A percentile compares a stretch with the other conserved stretches of the same genome.
These are phyloP conservation scores for Forsythia viridissima DNA, from an alignment of 257 asterid species.

Conservation along the genomic window DNA sequence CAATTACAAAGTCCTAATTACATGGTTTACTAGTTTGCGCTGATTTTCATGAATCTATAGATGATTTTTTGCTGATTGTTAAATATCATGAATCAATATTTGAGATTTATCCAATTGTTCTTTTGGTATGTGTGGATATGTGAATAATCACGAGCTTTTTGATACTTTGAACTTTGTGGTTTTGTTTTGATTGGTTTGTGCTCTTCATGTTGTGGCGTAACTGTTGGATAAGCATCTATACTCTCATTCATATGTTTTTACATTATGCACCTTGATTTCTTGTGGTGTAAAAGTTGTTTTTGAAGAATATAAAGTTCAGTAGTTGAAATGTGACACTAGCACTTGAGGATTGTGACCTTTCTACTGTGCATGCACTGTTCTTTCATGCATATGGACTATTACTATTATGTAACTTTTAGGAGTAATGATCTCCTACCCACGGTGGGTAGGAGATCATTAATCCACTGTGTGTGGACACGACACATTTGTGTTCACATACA, in stretches of 20 bases:
- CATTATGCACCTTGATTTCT: slow-evolving; percentile 8
- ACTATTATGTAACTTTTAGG: not conserved
- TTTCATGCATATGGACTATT: not conserved
- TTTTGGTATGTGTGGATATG: not conserved
- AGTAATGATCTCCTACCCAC: too few relatives aligned
- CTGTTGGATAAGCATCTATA: not conserved
- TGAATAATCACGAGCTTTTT: not conserved
- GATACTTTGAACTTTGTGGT: not conserved
- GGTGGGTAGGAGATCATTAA: too few relatives aligned
- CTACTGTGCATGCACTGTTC: not conserved
- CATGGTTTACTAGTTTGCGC: not conserved
- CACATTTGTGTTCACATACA: too few relatives aligned
- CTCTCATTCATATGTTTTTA: not conserved
- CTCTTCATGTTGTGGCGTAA: not conserved
- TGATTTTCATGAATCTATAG: not conserved
- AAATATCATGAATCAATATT: not conserved
- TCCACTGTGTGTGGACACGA: too few relatives aligned
- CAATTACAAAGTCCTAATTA: not conserved
- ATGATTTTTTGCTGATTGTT: not conserved
- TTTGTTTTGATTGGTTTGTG: not conserved
- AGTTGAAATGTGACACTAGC: not conserved
- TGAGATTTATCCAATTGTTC: not conserved
- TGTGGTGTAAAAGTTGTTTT: not conserved
- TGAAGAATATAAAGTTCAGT: not conserved
- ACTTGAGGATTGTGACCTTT: not conserved